phyloP scores from a whole-genome alignment of 2,329 filamentous ascomycete species.

The Gaeumannomyces tritici region DNA sequence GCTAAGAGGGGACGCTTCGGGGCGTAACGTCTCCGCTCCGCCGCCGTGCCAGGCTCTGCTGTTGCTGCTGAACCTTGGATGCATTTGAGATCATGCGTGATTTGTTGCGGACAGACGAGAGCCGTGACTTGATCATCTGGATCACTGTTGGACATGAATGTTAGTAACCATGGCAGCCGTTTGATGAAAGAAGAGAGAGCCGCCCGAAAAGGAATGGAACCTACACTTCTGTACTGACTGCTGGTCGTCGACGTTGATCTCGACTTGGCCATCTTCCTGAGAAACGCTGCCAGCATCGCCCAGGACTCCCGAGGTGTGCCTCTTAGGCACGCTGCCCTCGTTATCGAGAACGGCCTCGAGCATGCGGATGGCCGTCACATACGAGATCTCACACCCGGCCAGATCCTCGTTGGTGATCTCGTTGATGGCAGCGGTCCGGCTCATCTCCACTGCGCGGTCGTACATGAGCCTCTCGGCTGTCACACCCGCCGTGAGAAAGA shows the following conservation, averaged over 20 bases:
- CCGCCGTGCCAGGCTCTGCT: conserved; percentile 31
- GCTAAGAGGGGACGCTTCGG: conserved; percentile 40
- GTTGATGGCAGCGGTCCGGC: conserved; percentile 83
- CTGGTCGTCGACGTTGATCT: conserved; percentile 59
- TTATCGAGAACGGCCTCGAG: conserved; percentile 87
- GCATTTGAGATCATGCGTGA: conserved; percentile 51
- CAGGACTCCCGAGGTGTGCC: conserved; percentile 26
- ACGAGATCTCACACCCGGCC: conserved; percentile 80
- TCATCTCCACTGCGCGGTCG: conserved; percentile 95
- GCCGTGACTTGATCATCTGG: conserved; percentile 49
- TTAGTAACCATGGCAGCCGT: not conserved
- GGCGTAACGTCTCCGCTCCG: conserved; percentile 48
- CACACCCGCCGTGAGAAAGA: conserved; percentile 76
- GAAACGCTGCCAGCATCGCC: conserved; percentile 29
- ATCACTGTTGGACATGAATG: conserved; percentile 37
- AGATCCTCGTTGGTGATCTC: conserved; percentile 91
- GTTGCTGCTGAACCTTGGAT: conserved; percentile 36
- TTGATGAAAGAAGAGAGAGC: not conserved
- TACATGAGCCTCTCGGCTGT: conserved; percentile 98
- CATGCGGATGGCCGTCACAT: conserved; percentile 88
- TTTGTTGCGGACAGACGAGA: conserved; percentile 49
- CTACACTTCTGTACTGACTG: conserved; percentile 64
- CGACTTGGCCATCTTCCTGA: conserved; percentile 31
- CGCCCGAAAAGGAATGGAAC: conserved; percentile 17
- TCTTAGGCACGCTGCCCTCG: conserved; percentile 50